Conservation (phyloP, 305 asterid genomes). For the Vinca major region DNA sequence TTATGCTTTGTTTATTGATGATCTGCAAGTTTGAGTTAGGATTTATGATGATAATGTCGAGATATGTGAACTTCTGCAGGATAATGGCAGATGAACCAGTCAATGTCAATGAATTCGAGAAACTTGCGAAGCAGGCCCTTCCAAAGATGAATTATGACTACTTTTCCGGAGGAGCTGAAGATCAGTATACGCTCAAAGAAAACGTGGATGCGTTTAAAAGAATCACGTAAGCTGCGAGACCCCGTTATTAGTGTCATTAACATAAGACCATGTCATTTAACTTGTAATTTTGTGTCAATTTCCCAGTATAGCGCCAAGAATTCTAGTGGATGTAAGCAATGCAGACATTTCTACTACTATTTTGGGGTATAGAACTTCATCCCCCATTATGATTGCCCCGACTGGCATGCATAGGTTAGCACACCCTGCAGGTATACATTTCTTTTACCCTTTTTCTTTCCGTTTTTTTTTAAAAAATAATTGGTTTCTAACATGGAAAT, state of each 20-base stretch:
- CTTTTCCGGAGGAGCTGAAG: slow-evolving; percentile 65
- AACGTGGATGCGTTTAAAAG: slow-evolving; percentile 45
- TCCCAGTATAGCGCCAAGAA: slow-evolving; percentile 45
- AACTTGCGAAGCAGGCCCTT: slow-evolving; percentile 50
- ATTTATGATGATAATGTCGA: too few species aligned
- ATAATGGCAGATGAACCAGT: slow-evolving; percentile 40
- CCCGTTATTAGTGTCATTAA: not conserved
- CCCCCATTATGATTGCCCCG: slow-evolving; percentile 57
- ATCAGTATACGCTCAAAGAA: slow-evolving; percentile 46
- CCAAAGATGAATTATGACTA: slow-evolving; percentile 62
- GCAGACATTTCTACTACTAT: slow-evolving; percentile 42
- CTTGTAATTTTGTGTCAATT: not conserved
- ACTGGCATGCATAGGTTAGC: slow-evolving; percentile 48
- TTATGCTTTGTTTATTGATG: too few species aligned
- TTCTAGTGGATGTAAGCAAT: slow-evolving; percentile 45
- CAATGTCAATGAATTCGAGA: slow-evolving; percentile 43
- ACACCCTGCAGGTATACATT: slow-evolving; percentile 44
- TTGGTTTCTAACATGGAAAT: not conserved
- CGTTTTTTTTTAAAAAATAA: too few species aligned
- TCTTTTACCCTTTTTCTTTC: not conserved
- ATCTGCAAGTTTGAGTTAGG: too few species aligned
- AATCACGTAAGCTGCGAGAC: slow-evolving; percentile 30
- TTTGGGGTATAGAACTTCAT: slow-evolving; percentile 41
- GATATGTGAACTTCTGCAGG: slow-evolving; percentile 11
- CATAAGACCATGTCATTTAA: not conserved